Evolutionary conservation across 805 yeast genomes (phyloP).

Genomic region (Candida quercuum): DNA sequence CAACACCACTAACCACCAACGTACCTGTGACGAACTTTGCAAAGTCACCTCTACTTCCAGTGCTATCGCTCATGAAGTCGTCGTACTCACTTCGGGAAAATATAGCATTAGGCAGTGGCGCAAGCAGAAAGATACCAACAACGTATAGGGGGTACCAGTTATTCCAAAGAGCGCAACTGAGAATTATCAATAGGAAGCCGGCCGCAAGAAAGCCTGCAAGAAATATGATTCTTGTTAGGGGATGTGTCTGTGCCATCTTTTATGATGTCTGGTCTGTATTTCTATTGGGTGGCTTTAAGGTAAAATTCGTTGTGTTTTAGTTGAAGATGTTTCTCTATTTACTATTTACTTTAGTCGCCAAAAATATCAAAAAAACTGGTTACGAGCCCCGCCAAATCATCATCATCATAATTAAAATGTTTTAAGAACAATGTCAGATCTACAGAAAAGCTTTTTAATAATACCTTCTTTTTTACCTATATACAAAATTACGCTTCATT

Average conservation of each 20-base stretch:
- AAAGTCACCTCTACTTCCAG: slow-evolving; percentile 55
- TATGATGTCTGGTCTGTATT: neutral
- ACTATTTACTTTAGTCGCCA: neutral
- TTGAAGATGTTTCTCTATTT: neutral
- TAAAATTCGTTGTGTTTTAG: neutral
- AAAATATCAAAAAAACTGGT: neutral
- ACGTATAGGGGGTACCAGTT: slow-evolving; percentile 89
- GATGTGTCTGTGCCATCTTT: slow-evolving; percentile 32
- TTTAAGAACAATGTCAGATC: no score
- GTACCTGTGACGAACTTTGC: slow-evolving; percentile 79
- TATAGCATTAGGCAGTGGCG: slow-evolving; percentile 67
- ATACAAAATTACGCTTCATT: slow-evolving; percentile 1
- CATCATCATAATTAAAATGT: no score
- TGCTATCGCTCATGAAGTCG: slow-evolving; percentile 59
- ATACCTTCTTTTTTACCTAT: slow-evolving; percentile 1
- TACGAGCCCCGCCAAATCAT: no score
- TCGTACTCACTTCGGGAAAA: slow-evolving; percentile 40
- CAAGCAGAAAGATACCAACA: slow-evolving; percentile 57
- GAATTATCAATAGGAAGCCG: slow-evolving; percentile 82
- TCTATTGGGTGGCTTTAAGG: neutral
- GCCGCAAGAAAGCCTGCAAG: slow-evolving; percentile 75
- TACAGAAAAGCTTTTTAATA: neutral
- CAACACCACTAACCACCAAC: slow-evolving; percentile 68
- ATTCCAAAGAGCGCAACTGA: slow-evolving; percentile 82
- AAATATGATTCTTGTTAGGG: slow-evolving; percentile 72